Evolutionary conservation across 2,329 filamentous ascomycete species (phyloP).

Genomic region (Ophiostoma australiae): DNA sequence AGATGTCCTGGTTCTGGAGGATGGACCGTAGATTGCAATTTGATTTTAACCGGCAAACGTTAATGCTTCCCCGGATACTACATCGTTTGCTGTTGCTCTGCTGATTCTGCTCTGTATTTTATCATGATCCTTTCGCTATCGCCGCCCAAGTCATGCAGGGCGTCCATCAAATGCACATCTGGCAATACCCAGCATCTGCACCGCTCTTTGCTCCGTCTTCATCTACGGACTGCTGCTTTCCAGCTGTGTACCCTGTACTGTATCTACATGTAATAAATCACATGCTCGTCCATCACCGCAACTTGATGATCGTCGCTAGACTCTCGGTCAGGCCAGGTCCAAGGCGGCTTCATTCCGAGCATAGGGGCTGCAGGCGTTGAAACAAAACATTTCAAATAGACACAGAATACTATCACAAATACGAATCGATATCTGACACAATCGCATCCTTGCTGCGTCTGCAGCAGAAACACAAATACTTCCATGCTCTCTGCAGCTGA

Average conservation of each 20-base stretch:
- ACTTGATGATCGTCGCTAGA: neutral
- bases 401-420: neutral
- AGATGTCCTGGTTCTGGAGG: neutral
- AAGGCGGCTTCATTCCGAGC: neutral
- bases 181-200: too few relatives aligned
- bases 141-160: neutral
- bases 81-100: neutral
- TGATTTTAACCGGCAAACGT: neutral
- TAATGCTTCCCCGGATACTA: neutral
- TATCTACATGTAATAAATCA: neutral
- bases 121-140: neutral
- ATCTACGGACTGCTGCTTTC: too few relatives aligned
- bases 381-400: neutral
- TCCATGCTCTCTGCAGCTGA: neutral
- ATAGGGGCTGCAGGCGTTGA: neutral
- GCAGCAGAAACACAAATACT: slow-evolving; percentile 11
- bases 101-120: neutral
- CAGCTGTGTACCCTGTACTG: neutral
- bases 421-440: neutral
- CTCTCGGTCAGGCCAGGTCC: neutral
- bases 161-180: neutral
- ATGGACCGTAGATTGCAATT: neutral
- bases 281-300: neutral
- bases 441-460: neutral
- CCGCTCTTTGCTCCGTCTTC: neutral